phyloP scores from a whole-genome alignment of 352 stramenopile genomes.

The Phytophthora fragariae region DNA sequence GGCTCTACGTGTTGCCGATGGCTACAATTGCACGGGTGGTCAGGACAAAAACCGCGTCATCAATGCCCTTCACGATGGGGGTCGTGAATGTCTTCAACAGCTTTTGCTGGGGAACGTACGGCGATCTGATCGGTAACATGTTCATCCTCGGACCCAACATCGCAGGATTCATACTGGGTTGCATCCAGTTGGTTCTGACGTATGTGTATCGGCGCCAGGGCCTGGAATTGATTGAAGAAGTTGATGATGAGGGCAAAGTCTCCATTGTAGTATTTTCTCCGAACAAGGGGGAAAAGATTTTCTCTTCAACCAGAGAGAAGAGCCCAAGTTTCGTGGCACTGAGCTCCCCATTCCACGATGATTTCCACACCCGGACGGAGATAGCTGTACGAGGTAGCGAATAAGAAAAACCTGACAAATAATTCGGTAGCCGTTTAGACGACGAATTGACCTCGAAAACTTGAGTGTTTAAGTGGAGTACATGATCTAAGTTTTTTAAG shows the following conservation, averaged over 20 bases:
- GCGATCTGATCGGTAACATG: slow-evolving; percentile 17
- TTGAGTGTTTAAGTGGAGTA: background rate
- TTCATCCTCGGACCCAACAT: slow-evolving; percentile 47
- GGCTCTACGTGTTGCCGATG: slow-evolving; percentile 56
- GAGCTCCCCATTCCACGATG: slow-evolving; percentile 12
- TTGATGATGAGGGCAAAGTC: background rate
- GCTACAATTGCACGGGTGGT: slow-evolving; percentile 42
- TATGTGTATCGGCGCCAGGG: background rate
- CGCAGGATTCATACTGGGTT: slow-evolving; percentile 31
- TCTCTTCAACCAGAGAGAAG: slow-evolving; percentile 2
- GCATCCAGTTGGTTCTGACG: slow-evolving; percentile 43
- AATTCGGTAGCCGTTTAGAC: background rate
- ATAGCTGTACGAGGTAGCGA: background rate
- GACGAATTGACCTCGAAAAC: background rate
- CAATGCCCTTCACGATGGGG: slow-evolving; percentile 32
- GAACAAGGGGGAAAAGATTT: slow-evolving; percentile 1
- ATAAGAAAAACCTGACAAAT: background rate
- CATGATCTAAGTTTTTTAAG: too few species aligned
- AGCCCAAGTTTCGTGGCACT: slow-evolving; percentile 27
- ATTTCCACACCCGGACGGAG: background rate
- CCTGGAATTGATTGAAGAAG: background rate
- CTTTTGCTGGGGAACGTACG: slow-evolving; percentile 6
- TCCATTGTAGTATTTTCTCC: slow-evolving; percentile 23
- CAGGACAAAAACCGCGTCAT: slow-evolving; percentile 27
- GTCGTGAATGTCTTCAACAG: slow-evolving; percentile 29